Conservation (phyloP, 768 basidiomycete species). For the Floccularia luteovirens region DNA sequence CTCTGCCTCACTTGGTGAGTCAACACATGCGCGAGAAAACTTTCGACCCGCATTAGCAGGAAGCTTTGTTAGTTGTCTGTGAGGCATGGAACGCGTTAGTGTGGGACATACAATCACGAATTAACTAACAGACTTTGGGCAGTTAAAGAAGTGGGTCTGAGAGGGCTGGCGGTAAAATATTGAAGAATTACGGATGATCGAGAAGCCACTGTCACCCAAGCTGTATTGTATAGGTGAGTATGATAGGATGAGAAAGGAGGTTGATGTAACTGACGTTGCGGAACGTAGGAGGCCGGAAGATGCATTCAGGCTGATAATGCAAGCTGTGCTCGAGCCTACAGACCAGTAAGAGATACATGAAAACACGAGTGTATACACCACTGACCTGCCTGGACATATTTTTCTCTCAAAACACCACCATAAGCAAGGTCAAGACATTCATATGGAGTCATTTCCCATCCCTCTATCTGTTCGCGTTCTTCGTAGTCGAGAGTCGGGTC, state of each 20-base stretch:
- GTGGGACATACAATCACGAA: no score
- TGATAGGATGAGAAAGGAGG: slow-evolving; percentile 5
- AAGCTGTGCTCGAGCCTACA: slow-evolving; percentile 80
- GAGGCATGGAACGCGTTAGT: no score
- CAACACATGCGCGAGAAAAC: slow-evolving; percentile 44
- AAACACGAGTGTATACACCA: not conserved
- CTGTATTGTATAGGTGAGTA: slow-evolving; percentile 23
- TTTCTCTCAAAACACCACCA: slow-evolving; percentile 62
- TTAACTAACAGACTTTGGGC: slow-evolving; percentile 44
- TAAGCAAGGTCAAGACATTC: slow-evolving; percentile 71
- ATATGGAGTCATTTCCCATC: slow-evolving; percentile 69
- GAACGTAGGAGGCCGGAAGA: slow-evolving; percentile 68
- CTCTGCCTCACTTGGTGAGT: slow-evolving; percentile 41
- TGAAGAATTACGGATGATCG: slow-evolving; percentile 61
- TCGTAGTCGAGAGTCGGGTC: slow-evolving; percentile 74
- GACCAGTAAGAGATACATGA: slow-evolving; percentile 5
- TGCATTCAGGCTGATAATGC: slow-evolving; percentile 66
- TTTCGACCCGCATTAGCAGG: slow-evolving; percentile 33
- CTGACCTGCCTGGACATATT: slow-evolving; percentile 59
- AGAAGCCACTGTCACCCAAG: slow-evolving; percentile 75
- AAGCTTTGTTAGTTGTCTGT: slow-evolving; percentile 49
- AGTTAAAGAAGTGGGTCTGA: slow-evolving; percentile 52
- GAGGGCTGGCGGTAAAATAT: slow-evolving; percentile 45
- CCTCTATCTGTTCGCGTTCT: slow-evolving; percentile 55
- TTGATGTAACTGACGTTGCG: slow-evolving; percentile 47